phyloP scores from a whole-genome alignment of 192 early-diverging fungal genomes.

The Chytriomyces sp. region DNA sequence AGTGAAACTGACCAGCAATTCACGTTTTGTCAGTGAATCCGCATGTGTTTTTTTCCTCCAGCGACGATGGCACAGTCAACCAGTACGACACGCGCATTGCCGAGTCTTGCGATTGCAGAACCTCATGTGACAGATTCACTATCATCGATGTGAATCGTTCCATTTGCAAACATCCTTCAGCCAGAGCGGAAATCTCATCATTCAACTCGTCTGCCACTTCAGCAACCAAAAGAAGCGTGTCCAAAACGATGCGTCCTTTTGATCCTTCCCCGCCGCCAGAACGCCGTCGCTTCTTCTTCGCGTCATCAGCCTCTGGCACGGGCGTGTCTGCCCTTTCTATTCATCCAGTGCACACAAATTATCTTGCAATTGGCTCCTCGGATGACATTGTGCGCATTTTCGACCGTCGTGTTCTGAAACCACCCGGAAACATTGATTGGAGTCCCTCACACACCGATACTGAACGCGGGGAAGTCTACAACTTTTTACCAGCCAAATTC shows the following conservation, averaged over 20 bases:
- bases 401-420: slow-evolving; percentile 9
- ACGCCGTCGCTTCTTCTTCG: background rate
- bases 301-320: background rate
- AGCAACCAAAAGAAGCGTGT: background rate
- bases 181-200: background rate
- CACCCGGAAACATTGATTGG: background rate
- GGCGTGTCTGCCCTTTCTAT: slow-evolving; percentile 21
- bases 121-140: slow-evolving; percentile 7
- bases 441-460: background rate
- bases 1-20: too few relatives aligned
- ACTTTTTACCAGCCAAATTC: slow-evolving; percentile 13
- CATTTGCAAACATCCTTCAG: background rate
- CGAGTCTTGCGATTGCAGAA: background rate
- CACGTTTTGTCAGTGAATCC: too few relatives aligned
- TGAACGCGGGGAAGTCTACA: slow-evolving; percentile 15
- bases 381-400: slow-evolving; percentile 22
- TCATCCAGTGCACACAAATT: slow-evolving; percentile 12
- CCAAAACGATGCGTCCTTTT: background rate
- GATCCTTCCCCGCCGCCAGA: background rate
- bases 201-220: background rate
- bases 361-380: slow-evolving; percentile 28
- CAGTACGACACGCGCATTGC: slow-evolving; percentile 26
- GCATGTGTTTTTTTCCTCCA: slow-evolving; percentile 21
- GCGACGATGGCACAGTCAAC: slow-evolving; percentile 31
- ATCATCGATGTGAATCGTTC: slow-evolving; percentile 27